Evolutionary conservation across 2,329 filamentous ascomycete genomes (phyloP).

Genomic region (Stachybotrys chartarum): DNA sequence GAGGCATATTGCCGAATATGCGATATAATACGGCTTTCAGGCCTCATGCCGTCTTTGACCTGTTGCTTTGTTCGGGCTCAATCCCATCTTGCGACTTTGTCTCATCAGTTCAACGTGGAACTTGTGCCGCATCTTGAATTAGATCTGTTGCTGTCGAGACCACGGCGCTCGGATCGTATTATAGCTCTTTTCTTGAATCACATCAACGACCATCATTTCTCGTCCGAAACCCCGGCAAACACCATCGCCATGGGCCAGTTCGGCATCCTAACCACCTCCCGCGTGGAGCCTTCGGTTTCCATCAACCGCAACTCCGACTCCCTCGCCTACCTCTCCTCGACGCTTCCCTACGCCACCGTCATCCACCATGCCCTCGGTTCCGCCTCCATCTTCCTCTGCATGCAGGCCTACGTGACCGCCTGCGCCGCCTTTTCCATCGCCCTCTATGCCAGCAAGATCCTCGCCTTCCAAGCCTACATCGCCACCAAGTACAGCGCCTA

Average conservation of each 20-base stretch:
- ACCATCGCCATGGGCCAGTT: conserved; percentile 25
- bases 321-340: conserved; percentile 23
- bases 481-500: conserved; percentile 20
- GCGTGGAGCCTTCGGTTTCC: conserved; percentile 22
- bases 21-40: neutral
- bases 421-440: conserved; percentile 15
- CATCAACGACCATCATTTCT: too few relatives aligned
- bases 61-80: neutral
- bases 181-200: too few relatives aligned
- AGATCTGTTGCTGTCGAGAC: too few relatives aligned
- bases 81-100: too few relatives aligned
- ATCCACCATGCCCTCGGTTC: conserved; percentile 26
- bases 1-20: neutral
- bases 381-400: conserved; percentile 20
- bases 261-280: conserved; percentile 29
- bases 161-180: too few relatives aligned
- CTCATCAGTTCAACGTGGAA: too few relatives aligned
- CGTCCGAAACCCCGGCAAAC: neutral
- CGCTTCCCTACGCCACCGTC: conserved; percentile 23
- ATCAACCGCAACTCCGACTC: conserved; percentile 22
- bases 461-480: conserved; percentile 17
- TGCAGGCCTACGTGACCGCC: conserved; percentile 22
- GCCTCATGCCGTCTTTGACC: neutral
- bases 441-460: conserved; percentile 14
- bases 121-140: too few relatives aligned